Percentiles rank a stretch among this genome's conserved stretches.
phyloP scores from a whole-genome alignment of 2,329 filamentous ascomycete species.

The Fusarium sororula region DNA sequence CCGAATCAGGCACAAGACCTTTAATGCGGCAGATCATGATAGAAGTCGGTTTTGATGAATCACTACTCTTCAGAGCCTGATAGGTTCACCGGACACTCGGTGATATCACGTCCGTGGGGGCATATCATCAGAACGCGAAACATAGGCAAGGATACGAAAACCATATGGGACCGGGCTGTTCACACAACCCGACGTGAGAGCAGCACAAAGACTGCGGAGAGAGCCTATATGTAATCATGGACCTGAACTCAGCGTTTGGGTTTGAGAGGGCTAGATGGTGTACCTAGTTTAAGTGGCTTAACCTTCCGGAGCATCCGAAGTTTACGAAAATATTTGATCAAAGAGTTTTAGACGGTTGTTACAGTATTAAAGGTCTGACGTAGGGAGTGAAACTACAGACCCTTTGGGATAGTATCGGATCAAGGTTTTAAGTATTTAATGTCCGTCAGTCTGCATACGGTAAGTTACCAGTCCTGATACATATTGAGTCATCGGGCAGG shows the following conservation, averaged over 20 bases:
- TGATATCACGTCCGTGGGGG: not conserved
- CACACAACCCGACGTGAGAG: not conserved
- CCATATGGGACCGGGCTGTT: not conserved
- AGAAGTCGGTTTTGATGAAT: not conserved
- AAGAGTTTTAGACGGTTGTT: not conserved
- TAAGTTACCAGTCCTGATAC: not conserved
- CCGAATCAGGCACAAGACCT: not conserved
- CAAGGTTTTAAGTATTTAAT: not conserved
- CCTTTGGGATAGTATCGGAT: not conserved
- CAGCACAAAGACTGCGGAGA: not conserved
- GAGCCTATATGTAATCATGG: not conserved
- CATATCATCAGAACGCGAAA: not conserved
- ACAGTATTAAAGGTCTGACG: not conserved
- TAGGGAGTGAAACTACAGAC: not conserved
- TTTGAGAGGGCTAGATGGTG: not conserved
- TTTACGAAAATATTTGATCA: constrained; percentile 4
- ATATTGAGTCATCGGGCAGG: constrained; percentile 5
- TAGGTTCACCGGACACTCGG: not conserved
- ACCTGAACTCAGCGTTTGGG: not conserved
- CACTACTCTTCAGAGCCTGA: not conserved
- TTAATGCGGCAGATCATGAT: not conserved
- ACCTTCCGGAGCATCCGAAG: constrained; percentile 28
- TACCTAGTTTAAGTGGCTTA: constrained; percentile 13
- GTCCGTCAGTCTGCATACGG: not conserved
- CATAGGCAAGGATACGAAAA: constrained; percentile 2